Conservation (phyloP, 257 asterid species). For the Solanum arcanum region DNA sequence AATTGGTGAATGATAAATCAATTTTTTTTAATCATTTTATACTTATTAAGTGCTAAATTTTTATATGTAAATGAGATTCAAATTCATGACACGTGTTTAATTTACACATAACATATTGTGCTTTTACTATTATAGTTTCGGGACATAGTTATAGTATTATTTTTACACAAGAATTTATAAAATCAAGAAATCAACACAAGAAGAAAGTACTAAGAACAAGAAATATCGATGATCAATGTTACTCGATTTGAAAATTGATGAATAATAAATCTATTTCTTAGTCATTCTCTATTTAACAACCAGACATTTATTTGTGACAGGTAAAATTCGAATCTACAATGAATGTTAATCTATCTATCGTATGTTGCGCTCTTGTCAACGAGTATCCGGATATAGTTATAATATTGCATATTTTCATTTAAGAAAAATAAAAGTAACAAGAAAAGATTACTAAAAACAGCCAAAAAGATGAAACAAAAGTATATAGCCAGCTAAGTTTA, state of each 20-base stretch:
- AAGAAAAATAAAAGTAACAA: neutral
- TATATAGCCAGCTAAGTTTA: neutral
- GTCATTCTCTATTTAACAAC: neutral
- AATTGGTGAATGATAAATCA: no score
- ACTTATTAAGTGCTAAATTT: neutral
- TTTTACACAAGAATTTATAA: neutral
- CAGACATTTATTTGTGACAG: neutral
- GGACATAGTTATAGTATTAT: neutral
- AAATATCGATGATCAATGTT: neutral
- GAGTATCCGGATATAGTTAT: neutral
- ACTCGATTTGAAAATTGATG: neutral
- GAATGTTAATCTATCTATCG: neutral
- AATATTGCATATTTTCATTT: neutral
- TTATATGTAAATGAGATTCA: neutral
- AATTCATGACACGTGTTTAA: neutral
- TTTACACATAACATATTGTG: neutral
- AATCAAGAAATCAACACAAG: no score
- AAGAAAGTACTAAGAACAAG: no score
- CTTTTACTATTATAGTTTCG: neutral
- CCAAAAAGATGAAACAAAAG: neutral
- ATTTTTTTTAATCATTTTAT: no score
- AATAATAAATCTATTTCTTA: neutral
- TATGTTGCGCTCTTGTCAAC: neutral
- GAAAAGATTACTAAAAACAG: neutral
- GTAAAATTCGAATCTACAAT: neutral